Evolutionary conservation across 1,284 basidiomycete species (phyloP), one percentile per base, ranked within the genome.

Genomic region (Ceratobasidium sp.): DNA sequence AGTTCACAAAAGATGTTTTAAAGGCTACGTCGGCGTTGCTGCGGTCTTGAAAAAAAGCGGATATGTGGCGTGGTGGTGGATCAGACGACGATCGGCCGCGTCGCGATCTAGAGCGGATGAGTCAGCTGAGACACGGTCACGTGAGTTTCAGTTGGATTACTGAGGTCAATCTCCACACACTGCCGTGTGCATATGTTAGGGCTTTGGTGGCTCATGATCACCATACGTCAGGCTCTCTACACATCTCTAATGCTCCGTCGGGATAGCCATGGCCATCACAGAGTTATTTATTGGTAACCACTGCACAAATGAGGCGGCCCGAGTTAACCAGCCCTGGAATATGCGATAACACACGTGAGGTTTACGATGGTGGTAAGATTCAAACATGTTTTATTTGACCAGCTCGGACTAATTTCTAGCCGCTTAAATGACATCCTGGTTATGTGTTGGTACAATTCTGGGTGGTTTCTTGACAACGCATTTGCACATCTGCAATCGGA

Each of bases 21-120:
- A 51, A 2, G n/a, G 13, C n/a, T 10, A 33, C 13, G 23, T 17
- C n/a, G 65, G 31, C 28, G 47, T 3, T n/a, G 65, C 6, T 33
- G 33, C 23, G 31, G 47, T 7, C 4, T 5, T 17, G 28, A n/a
- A 67, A 37, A 66, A 67, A 67, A 67, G 37, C 15, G 17, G 65
- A n/a, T 35, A 6, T 53, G 65, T 54, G 65, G 51, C 49, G 63
- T 28, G 35, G 65, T 66, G 33, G 65, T 54, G 65, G 65, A 67
- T 67, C 49, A 37, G 39, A 3, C 49, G 33, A 31, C 7, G 65
- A 67, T 67, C 65, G 26, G n/a, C 37, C 65, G 20, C 65, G 65
- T 54, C 65, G 49, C 33, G 65, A 67, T 54, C 49, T 66, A 35
- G 65, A 67, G 65, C 61, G 3, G 69, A 33, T 74, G 69, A 74